Evolutionary conservation across 78 protist species (phyloP).

Genomic region (Dictyostelium citrinum): DNA sequence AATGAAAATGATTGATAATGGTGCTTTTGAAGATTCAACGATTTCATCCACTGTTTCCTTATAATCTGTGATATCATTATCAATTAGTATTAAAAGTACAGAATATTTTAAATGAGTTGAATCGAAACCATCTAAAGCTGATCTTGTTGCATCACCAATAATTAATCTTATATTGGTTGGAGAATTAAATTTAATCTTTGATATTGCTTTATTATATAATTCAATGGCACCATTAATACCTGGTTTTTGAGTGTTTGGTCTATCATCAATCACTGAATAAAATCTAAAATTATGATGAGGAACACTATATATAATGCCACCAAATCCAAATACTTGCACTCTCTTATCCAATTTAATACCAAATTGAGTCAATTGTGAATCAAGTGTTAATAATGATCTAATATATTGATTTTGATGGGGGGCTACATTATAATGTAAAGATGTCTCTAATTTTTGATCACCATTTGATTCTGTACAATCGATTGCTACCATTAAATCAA

Average conservation of each 20-base stretch:
- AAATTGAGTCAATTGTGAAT: neutral
- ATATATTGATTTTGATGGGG: neutral
- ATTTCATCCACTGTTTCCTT: constrained; percentile 24
- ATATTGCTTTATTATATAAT: constrained; percentile 22
- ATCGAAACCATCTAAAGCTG: neutral
- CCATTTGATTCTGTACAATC: constrained; percentile 92
- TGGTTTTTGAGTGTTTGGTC: neutral
- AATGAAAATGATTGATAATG: constrained; percentile 82
- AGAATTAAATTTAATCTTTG: neutral
- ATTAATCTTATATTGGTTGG: constrained; percentile 72
- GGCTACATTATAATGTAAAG: constrained; percentile 79
- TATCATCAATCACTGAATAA: neutral
- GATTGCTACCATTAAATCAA: constrained; percentile 80
- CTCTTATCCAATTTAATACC: neutral
- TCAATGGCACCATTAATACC: constrained; percentile 30
- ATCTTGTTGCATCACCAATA: constrained; percentile 16
- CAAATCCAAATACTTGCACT: constrained; percentile 87
- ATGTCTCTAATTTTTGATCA: neutral
- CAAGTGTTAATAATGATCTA: neutral
- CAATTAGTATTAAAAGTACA: constrained; percentile 83
- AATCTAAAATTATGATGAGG: neutral
- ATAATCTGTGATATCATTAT: constrained; percentile 85
- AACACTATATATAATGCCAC: constrained; percentile 26
- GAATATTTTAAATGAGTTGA: constrained; percentile 30
- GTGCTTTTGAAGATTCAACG: constrained; percentile 42